Percentiles rank a stretch among this genome's conserved stretches.
These are phyloP conservation scores for Geranium rotundifolium DNA, from an alignment of 345 rosid species.

Conservation along the genomic window DNA sequence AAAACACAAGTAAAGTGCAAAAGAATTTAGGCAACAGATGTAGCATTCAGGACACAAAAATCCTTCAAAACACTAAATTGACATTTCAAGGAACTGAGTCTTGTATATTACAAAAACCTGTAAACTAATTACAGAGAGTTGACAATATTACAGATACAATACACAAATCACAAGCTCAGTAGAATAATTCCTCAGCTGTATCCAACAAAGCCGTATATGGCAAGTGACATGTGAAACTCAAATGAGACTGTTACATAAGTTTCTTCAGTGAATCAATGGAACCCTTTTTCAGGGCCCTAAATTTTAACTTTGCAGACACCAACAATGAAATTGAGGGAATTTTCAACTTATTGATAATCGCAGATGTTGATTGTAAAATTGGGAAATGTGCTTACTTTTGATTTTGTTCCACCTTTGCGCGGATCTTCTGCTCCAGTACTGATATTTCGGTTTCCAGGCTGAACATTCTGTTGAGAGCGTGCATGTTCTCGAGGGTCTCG, in stretches of 20 bases:
- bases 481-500: slow-evolving; percentile 93
- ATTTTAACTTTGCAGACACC: slow-evolving; percentile 18
- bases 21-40: no score
- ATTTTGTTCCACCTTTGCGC: slow-evolving; percentile 57
- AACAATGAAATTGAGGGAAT: slow-evolving; percentile 3
- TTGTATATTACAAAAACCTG: neutral
- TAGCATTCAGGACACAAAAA: no score
- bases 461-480: slow-evolving; percentile 89
- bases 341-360: slow-evolving; percentile 14
- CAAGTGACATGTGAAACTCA: no score
- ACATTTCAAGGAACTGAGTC: neutral
- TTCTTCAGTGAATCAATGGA: neutral
- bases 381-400: slow-evolving; percentile 23
- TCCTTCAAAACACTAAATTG: no score
- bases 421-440: slow-evolving; percentile 68
- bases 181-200: neutral
- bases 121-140: neutral
- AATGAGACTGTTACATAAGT: neutral
- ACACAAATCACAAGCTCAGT: neutral
- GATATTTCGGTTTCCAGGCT: slow-evolving; percentile 70
- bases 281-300: neutral
- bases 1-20: no score
- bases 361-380: slow-evolving; percentile 5
- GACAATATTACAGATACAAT: neutral
- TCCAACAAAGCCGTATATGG: slow-evolving; percentile 1